Base-by-base conservation (phyloP, 2,329 filamentous ascomycete species). In the Cordyceps pruinosa region DNA sequence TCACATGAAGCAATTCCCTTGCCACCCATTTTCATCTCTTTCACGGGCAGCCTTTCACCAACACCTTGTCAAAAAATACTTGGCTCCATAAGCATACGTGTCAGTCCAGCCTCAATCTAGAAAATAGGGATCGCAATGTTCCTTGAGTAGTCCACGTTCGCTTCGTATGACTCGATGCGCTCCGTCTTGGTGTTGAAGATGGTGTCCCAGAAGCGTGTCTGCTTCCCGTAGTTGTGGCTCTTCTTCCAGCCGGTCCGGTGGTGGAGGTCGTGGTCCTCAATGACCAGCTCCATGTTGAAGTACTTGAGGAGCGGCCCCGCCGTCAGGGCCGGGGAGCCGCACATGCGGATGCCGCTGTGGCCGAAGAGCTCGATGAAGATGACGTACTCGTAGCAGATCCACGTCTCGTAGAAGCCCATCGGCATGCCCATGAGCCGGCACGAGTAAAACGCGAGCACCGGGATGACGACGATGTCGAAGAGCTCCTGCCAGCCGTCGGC, bases 401-500 rank as follows among this genome's bases (percentile, higher is more conserved):
- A 77, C 69, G 72, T 75, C 35, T 75, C 73, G 55, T 75, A 76
- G 61, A 76, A 77, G 8, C 71, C 73, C 71, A 76, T 71, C 0
- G 73, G 73, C 17, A 76, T 32, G 1, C 73, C 72, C 45, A 66
- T 10, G 25, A 45, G n/a, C 44, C 65, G 68, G 25, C 75, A 58
- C 4, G 62, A 68, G 35, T 66, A 61, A 58, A 69, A 75, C 1
- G 72, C 71, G 46, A 75, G 59, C 15, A 75, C 60, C 0, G 73
- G 73, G 6, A 76, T 68, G 17, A 69, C 71, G 8, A 67, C 70
- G 30, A 75, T 72, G 47, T 76, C 73, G 56, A 74, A 69, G 17
- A 75, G 63, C 56, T 75, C 72, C 56, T 76, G 73, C 58, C 73
- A 73, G 9, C 62, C 53, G 51, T 75, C 74, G 48, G 73, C 72